Base-by-base conservation (phyloP, 1,284 basidiomycete genomes). In the Sanguinoderma infundibulare region DNA sequence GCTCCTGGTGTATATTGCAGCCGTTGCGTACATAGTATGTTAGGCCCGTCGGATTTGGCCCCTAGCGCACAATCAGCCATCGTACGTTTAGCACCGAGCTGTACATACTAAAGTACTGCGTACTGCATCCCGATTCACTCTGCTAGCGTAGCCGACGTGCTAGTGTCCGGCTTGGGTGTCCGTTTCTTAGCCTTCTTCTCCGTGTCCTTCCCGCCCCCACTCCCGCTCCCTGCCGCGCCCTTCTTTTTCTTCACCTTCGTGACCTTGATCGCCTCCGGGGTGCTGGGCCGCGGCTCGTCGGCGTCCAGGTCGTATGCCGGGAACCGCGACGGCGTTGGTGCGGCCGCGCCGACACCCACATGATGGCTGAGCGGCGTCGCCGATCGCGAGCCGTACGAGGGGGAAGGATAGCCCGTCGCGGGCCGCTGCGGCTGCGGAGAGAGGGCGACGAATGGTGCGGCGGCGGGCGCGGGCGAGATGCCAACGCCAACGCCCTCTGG, bases 171-270 rank as follows among this genome's bases (percentile, higher is more conserved):
- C 54, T 62, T 68, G 46, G 70, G 65, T 65, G 80, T 81, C 77
- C 82, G 81, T 81, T 87, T 90, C 78, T 89, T 89, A 74, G 85
- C 88, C 81, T 87, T 89, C 78, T 89, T 89, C 74, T 84, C 89
- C 57, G 36, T 17, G 78, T 76, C 54, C 82, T 80, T 15, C 51
- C 77, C 77, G n/a, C 60, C 32, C 79, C 77, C 54, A 82, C 80
- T 15, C 51, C 77, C 77, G n/a, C 60, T 36, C 15, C 78, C 77
- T 54, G 81, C 80, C 14, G 26, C n/a, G 10, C 72, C 74, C 75
- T 91, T 92, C 81, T 93, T 92, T 81, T 93, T 94, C 73, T 84
- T 88, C 36, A 84, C 79, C 42, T 89, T 82, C 14, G 83, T 86
- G 42, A 94, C 91, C 70, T 87, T 89, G 71, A 92, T 91, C 1